Base-by-base conservation (phyloP, 1,284 basidiomycete species). In the Ustilago nuda region DNA sequence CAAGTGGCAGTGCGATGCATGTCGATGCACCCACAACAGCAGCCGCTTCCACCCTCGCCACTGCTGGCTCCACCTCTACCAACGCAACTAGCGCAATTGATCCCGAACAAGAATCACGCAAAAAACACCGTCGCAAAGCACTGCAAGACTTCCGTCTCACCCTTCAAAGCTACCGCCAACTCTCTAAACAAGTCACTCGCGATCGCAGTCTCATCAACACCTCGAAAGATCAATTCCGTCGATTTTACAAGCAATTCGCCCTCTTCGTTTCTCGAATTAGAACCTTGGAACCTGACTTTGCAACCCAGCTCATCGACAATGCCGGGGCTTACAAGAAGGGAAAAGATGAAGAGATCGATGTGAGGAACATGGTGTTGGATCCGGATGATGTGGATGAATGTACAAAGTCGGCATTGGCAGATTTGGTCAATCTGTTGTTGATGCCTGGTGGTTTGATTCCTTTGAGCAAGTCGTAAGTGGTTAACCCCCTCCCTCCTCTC, bases 121-220 rank as follows among this genome's bases (percentile, higher is more conserved):
- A 48, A 30, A 60, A 56, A n/a, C 61, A 67, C 11, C 62, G 76
- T 13, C 30, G 36, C 43, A 66, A 60, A 30, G 66, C 76, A 6
- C 57, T 78, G 2, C 48, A 52, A 2, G 70, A 69, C 17, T 62
- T 79, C 8, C 63, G 66, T 2, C 33, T 52, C 12, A 66, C 68
- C 1, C 59, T 84, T 37, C 63, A 66, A 15, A n/a, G 45, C n/a
- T 84, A 84, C 64, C 69, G 77, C 5, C 15, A 57, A 9, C 72
- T 80, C n/a, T 58, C 76, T 1, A 79, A 81, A 50, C 54, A 62
- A 12, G 56, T 82, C n/a, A 61, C 64, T 17, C 62, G 75, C 32
- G 82, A 85, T 57, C 66, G 64, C 15, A 81, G 77, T 23, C 71
- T 81, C 4, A 67, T 62, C 27, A 70, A 72, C 19, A 59, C 67